Evolutionary conservation across 2,329 filamentous ascomycete species (phyloP).

Genomic region (Aspergillus tanneri): DNA sequence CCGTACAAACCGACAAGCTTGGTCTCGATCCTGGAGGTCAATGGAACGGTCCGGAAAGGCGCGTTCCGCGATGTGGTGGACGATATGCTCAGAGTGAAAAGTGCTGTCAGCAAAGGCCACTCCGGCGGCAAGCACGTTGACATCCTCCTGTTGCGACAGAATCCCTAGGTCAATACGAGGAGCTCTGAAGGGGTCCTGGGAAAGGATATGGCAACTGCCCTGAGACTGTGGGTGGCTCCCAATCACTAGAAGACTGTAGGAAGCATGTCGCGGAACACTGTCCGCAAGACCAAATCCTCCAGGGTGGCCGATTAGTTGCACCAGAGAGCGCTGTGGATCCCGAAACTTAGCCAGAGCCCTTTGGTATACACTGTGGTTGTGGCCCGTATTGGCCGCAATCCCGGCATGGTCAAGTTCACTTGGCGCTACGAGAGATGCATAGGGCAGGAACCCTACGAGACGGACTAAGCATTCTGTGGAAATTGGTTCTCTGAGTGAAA

Average conservation of each 20-base stretch:
- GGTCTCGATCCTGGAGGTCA: constrained; percentile 15
- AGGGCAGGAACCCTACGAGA: no score
- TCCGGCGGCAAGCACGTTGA: constrained; percentile 19
- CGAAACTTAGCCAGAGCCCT: no score
- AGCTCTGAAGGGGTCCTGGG: constrained; percentile 16
- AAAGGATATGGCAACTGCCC: neutral
- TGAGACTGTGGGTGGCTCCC: neutral
- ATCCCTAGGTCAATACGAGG: constrained; percentile 22
- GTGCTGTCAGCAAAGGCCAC: constrained; percentile 21
- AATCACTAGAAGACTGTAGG: neutral
- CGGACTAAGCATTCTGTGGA: constrained; percentile 41
- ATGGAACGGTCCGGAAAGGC: constrained; percentile 12
- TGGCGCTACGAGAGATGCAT: no score
- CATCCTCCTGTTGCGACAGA: constrained; percentile 17
- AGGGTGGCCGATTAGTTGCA: no score
- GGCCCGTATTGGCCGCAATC: no score
- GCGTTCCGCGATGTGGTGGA: constrained; percentile 9
- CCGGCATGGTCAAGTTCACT: no score
- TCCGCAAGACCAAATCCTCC: no score
- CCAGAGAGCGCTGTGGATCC: no score
- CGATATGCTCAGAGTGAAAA: constrained; percentile 7
- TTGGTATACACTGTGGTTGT: no score
- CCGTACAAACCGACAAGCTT: constrained; percentile 16
- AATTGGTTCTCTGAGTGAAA: constrained; percentile 61
- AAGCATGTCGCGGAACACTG: no score